Evolutionary conservation across 805 yeast genomes (phyloP).

Genomic region (Candida caryicola): DNA sequence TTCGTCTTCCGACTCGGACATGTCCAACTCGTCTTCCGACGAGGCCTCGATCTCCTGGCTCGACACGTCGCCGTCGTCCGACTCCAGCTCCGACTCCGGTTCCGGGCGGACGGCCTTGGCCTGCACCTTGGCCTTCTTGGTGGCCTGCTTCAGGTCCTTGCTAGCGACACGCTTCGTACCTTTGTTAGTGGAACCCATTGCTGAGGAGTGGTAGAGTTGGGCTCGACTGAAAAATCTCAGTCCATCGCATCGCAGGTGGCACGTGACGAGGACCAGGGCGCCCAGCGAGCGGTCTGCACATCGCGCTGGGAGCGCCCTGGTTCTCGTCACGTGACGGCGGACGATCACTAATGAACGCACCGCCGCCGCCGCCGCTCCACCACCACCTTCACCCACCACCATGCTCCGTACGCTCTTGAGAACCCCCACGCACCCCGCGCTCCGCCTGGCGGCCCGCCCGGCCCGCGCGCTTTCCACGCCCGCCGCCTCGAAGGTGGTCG

Average conservation of each 20-base stretch:
- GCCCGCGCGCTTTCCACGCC: constrained; percentile 1
- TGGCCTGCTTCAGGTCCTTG: constrained; percentile 12
- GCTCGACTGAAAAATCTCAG: constrained; percentile 4
- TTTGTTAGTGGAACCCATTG: constrained; percentile 23
- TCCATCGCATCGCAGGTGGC: constrained; percentile 1
- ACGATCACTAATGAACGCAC: no score
- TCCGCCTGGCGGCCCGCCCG: not conserved
- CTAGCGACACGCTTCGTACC: constrained; percentile 32
- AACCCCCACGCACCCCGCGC: not conserved
- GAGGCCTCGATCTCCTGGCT: constrained; percentile 3
- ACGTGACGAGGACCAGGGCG: no score
- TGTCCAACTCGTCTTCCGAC: constrained; percentile 13
- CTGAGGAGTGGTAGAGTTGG: not conserved
- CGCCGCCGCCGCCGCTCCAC: no score
- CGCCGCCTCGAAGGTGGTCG: constrained; percentile 22
- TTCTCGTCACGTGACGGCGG: no score
- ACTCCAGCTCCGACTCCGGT: constrained; percentile 19
- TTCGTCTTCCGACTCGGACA: constrained; percentile 12
- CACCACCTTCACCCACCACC: no score
- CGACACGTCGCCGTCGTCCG: constrained; percentile 19
- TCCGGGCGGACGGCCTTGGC: constrained; percentile 29
- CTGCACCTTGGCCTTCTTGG: constrained; percentile 18
- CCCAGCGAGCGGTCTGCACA: no score
- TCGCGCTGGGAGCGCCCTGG: no score
- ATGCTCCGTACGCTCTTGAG: not conserved